Conservation (phyloP, 2,329 filamentous ascomycete genomes). For the Neonectria coccinea region DNA sequence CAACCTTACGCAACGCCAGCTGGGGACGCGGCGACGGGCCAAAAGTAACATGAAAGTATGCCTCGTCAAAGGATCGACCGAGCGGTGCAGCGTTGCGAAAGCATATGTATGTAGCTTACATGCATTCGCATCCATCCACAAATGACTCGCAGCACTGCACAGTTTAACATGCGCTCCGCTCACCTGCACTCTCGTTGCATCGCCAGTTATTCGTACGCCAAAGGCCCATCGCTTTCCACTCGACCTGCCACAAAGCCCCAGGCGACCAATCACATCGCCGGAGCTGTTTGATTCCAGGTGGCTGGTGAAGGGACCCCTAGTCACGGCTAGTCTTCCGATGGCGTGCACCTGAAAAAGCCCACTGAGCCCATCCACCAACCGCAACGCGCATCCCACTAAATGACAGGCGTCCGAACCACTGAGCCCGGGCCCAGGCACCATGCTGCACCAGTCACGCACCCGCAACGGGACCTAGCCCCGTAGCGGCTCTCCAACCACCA, state of each 20-base stretch:
- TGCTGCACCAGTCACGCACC: slow-evolving; percentile 8
- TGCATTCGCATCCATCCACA: not conserved
- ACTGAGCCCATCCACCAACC: slow-evolving; percentile 4
- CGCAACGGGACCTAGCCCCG: slow-evolving; percentile 30
- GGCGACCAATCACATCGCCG: slow-evolving; percentile 19
- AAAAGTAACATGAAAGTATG: slow-evolving; percentile 1
- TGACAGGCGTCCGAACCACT: slow-evolving; percentile 26
- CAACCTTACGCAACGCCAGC: slow-evolving; percentile 24
- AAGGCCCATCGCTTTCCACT: not conserved
- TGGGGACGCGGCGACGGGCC: not conserved
- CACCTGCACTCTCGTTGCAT: slow-evolving; percentile 6
- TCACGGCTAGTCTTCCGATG: slow-evolving; percentile 10
- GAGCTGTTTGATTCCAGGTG: slow-evolving; percentile 14
- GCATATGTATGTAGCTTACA: not conserved
- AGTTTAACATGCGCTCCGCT: slow-evolving; percentile 10
- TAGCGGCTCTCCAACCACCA: slow-evolving; percentile 43
- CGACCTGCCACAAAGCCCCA: slow-evolving; percentile 4
- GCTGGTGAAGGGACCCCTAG: slow-evolving; percentile 26
- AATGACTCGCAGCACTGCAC: not conserved
- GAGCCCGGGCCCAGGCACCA: slow-evolving; percentile 30
- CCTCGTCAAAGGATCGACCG: not conserved
- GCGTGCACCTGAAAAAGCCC: slow-evolving; percentile 13
- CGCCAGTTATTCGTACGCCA: not conserved
- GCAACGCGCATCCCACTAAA: slow-evolving; percentile 1
- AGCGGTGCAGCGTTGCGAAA: not conserved